Percentiles rank a stretch among this genome's conserved stretches.
phyloP scores from a whole-genome alignment of 2,329 filamentous ascomycete species.

The Alternaria dauci region DNA sequence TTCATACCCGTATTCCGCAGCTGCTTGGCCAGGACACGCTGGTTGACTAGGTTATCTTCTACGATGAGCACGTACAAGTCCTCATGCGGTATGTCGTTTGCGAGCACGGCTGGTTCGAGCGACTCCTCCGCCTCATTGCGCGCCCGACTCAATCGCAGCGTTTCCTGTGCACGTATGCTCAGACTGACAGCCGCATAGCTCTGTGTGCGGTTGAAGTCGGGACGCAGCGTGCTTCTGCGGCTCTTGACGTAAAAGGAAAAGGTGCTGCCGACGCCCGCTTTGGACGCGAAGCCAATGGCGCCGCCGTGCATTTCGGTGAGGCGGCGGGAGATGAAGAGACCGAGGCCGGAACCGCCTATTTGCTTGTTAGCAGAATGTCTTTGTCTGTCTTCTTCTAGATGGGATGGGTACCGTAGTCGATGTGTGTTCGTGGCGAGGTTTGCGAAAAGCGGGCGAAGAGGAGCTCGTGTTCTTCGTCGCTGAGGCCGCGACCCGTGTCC shows the following conservation, averaged over 20 bases:
- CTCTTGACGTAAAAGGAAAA: conserved; percentile 46
- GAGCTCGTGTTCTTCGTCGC: conserved; percentile 46
- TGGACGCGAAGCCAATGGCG: conserved; percentile 38
- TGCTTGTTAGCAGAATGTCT: not conserved
- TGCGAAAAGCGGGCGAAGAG: conserved; percentile 46
- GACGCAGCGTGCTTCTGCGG: conserved; percentile 16
- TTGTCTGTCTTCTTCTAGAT: accelerated
- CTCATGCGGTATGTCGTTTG: conserved; percentile 8
- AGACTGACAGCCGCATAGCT: conserved; percentile 12
- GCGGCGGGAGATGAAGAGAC: conserved; percentile 43
- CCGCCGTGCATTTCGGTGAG: conserved; percentile 46
- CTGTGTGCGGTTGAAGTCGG: conserved; percentile 15
- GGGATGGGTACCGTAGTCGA: conserved; percentile 41
- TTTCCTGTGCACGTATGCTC: conserved; percentile 21
- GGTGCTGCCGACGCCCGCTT: conserved; percentile 37
- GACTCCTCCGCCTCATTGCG: conserved; percentile 12
- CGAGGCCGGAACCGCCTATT: conserved; percentile 40
- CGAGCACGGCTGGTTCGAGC: not conserved
- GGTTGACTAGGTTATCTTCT: conserved; percentile 54
- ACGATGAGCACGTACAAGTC: conserved; percentile 43
- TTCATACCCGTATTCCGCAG: conserved; percentile 47
- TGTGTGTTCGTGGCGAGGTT: conserved; percentile 45
- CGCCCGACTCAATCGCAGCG: conserved; percentile 13
- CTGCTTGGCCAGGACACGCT: conserved; percentile 52
- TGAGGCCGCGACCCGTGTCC: conserved; percentile 54